Evolutionary conservation across 306 rosid species (phyloP).

Genomic region (Prosopis cineraria): DNA sequence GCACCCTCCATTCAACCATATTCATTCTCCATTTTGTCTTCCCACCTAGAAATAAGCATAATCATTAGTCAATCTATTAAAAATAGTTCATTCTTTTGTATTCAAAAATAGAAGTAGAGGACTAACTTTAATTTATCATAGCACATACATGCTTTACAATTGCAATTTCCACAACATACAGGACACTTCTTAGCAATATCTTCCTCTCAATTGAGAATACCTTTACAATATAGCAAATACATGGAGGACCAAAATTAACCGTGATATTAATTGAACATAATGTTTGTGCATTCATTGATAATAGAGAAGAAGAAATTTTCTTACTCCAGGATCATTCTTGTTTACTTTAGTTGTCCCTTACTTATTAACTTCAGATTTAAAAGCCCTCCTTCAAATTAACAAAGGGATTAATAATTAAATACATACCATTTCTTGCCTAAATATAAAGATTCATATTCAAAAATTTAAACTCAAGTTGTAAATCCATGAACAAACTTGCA

Average conservation of each 20-base stretch:
- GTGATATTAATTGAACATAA: not conserved
- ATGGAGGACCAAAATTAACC: not conserved
- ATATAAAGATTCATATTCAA: too few relatives aligned
- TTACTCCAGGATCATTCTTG: not conserved
- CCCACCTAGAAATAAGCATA: too few relatives aligned
- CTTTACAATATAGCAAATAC: slow-evolving; percentile 40
- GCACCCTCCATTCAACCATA: too few relatives aligned
- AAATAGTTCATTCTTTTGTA: too few relatives aligned
- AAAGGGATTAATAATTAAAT: too few relatives aligned
- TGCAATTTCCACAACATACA: slow-evolving; percentile 74
- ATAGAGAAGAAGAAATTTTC: not conserved
- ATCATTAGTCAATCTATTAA: too few relatives aligned
- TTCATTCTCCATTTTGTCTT: too few relatives aligned
- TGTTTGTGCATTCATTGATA: not conserved
- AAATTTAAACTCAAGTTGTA: too few relatives aligned
- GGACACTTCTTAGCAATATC: slow-evolving; percentile 67
- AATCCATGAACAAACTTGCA: too few relatives aligned
- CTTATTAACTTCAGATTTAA: not conserved
- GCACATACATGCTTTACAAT: slow-evolving; percentile 78
- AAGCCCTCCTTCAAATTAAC: too few relatives aligned
- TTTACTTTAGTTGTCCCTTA: not conserved
- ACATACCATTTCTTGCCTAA: too few relatives aligned
- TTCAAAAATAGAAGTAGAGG: not conserved
- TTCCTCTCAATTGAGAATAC: slow-evolving; percentile 65
- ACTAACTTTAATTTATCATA: slow-evolving; percentile 46